Evolutionary conservation across 2,329 filamentous ascomycete species (phyloP).

Genomic region (Bipolaris sorokiniana): DNA sequence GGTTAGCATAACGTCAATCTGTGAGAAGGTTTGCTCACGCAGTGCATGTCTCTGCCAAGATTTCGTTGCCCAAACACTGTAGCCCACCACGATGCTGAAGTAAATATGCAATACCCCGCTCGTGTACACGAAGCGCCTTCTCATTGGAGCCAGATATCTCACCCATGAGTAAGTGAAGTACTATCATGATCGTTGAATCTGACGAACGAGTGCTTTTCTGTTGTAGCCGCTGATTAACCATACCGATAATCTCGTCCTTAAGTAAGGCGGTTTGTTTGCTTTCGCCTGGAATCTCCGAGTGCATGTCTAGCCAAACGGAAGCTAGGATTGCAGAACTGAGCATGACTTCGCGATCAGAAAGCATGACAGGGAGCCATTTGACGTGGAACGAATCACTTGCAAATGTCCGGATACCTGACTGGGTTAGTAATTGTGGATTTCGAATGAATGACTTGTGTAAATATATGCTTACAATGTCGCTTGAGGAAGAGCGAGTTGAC

Average conservation of each 20-base stretch:
- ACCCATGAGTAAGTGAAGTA: constrained; percentile 39
- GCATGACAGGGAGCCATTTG: constrained; percentile 38
- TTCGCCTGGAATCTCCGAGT: constrained; percentile 26
- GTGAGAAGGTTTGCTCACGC: constrained; percentile 23
- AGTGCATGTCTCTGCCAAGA: constrained; percentile 28
- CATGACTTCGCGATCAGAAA: constrained; percentile 34
- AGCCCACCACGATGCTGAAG: constrained; percentile 35
- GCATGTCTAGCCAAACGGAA: constrained; percentile 42
- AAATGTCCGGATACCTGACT: constrained; percentile 31
- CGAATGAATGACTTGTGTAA: background rate
- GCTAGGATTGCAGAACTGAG: constrained; percentile 34
- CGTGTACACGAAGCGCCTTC: constrained; percentile 30
- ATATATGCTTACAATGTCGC: constrained; percentile 21
- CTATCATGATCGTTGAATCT: constrained; percentile 38
- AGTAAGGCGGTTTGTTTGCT: constrained; percentile 34
- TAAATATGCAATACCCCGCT: constrained; percentile 32
- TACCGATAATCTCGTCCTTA: constrained; percentile 36
- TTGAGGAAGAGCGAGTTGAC: constrained; percentile 24
- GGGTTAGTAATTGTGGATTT: background rate
- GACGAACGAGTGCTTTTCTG: constrained; percentile 16
- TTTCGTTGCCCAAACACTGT: constrained; percentile 17
- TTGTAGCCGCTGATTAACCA: constrained; percentile 34
- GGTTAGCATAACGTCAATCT: constrained; percentile 10
- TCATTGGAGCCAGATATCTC: constrained; percentile 44
- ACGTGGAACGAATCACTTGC: constrained; percentile 25